Conservation (phyloP, 805 yeast species). For the Naumovozyma dairenensis region DNA sequence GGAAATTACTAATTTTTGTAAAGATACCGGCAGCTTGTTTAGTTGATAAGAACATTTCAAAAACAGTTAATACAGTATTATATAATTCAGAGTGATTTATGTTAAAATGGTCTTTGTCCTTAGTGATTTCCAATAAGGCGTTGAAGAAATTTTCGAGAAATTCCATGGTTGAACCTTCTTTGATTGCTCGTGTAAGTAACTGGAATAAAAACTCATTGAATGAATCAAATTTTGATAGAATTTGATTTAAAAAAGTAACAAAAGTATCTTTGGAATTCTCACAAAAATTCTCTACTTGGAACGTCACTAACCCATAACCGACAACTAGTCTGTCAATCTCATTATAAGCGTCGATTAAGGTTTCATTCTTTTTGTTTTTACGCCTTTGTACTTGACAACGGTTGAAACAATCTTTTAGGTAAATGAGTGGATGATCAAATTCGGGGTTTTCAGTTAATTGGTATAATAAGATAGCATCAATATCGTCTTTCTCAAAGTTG, state of each 20-base stretch:
- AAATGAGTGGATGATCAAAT: constrained; percentile 17
- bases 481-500: constrained; percentile 8
- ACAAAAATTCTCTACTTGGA: constrained; percentile 52
- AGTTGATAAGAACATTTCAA: constrained; percentile 47
- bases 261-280: constrained; percentile 15
- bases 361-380: constrained; percentile 34
- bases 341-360: constrained; percentile 32
- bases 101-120: constrained; percentile 27
- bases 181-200: constrained; percentile 47
- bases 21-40: constrained; percentile 55
- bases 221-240: constrained; percentile 21
- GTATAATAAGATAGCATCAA: constrained; percentile 23
- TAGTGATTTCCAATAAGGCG: constrained; percentile 16
- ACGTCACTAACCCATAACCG: constrained; percentile 58
- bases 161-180: constrained; percentile 57
- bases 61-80: constrained; percentile 42
- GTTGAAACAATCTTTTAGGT: constrained; percentile 22
- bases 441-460: constrained; percentile 27
- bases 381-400: constrained; percentile 33
- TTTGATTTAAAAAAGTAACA: too few species aligned
- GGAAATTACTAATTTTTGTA: constrained; percentile 47
- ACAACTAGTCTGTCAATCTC: constrained; percentile 34
- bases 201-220: constrained; percentile 44
- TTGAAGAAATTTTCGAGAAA: constrained; percentile 43
- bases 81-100: constrained; percentile 40